Percentiles rank a stretch among this genome's conserved stretches.
Conservation (phyloP, 192 early-diverging fungal genomes). For the Podila horticola region DNA sequence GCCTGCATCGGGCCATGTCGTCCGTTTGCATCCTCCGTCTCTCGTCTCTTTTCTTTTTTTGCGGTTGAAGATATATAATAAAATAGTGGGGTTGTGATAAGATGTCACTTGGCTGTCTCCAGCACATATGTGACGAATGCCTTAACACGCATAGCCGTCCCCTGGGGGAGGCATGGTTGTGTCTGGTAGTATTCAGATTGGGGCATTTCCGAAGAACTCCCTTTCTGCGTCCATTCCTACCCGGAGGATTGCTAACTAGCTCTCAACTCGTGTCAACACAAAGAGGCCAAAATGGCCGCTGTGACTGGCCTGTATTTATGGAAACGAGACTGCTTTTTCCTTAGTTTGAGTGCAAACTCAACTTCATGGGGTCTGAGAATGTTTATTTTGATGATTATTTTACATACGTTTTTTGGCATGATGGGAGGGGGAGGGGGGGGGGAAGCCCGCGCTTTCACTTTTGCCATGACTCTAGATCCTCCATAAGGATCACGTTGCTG, state of each 20-base stretch:
- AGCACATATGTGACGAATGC: slow-evolving; percentile 41
- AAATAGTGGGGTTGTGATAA: slow-evolving; percentile 36
- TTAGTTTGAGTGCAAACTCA: not conserved
- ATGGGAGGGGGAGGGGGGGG: not conserved
- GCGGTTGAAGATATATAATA: slow-evolving; percentile 2
- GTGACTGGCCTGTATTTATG: not conserved
- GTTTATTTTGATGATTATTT: not conserved
- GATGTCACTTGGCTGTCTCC: slow-evolving; percentile 31
- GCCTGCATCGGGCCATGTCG: not conserved
- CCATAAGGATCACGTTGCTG: slow-evolving; percentile 22
- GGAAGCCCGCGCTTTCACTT: not conserved
- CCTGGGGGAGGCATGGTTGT: slow-evolving; percentile 15
- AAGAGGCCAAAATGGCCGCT: not conserved
- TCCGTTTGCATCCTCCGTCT: not conserved
- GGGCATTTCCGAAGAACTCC: not conserved
- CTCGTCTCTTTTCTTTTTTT: not conserved
- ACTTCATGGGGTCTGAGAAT: not conserved
- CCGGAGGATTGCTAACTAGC: slow-evolving; percentile 57
- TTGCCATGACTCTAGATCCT: slow-evolving; percentile 37
- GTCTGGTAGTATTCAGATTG: slow-evolving; percentile 41
- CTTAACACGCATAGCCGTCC: slow-evolving; percentile 42
- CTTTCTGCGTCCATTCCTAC: slow-evolving; percentile 48
- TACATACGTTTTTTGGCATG: not conserved
- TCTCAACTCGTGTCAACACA: slow-evolving; percentile 55
- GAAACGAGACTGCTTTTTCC: not conserved